Conservation (phyloP, 2,329 filamentous ascomycete genomes). For the Bipolaris cookei region DNA sequence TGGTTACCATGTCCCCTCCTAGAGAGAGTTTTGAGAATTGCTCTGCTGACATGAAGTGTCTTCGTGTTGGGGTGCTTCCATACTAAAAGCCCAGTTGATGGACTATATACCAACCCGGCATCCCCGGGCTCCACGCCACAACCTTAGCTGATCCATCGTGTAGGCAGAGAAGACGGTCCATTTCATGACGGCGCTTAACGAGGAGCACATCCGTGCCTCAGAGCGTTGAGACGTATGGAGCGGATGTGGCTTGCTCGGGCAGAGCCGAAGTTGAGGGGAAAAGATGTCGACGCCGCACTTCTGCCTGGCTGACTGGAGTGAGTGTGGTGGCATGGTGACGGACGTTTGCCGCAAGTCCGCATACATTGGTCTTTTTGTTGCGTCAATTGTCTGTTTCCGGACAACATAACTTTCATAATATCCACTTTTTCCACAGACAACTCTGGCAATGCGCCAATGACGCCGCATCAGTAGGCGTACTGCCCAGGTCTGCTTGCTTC, state of each 20-base stretch:
- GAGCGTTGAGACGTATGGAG: conserved; percentile 33
- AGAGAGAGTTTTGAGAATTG: conserved; percentile 47
- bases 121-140: conserved; percentile 36
- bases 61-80: conserved; percentile 22
- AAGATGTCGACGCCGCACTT: conserved; percentile 30
- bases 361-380: conserved; percentile 23
- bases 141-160: conserved; percentile 33
- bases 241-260: conserved; percentile 41
- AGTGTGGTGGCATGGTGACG: conserved; percentile 16
- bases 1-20: conserved; percentile 48
- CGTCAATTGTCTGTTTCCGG: conserved; percentile 11
- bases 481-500: conserved; percentile 12
- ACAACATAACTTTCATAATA: conserved; percentile 20
- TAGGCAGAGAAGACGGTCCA: conserved; percentile 30
- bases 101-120: conserved; percentile 43
- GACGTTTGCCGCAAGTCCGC: conserved; percentile 22
- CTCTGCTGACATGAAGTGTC: conserved; percentile 46
- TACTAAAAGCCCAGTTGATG: conserved; percentile 15
- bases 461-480: conserved; percentile 9
- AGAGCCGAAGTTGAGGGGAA: conserved; percentile 27
- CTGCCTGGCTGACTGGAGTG: conserved; percentile 30
- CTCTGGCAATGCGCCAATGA: conserved; percentile 20
- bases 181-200: conserved; percentile 39
- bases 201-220: conserved; percentile 42
- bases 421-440: conserved; percentile 9